Evolutionary conservation across 306 rosid genomes (phyloP), one percentile per base, ranked within the genome.

Genomic region (Quercus glauca): DNA sequence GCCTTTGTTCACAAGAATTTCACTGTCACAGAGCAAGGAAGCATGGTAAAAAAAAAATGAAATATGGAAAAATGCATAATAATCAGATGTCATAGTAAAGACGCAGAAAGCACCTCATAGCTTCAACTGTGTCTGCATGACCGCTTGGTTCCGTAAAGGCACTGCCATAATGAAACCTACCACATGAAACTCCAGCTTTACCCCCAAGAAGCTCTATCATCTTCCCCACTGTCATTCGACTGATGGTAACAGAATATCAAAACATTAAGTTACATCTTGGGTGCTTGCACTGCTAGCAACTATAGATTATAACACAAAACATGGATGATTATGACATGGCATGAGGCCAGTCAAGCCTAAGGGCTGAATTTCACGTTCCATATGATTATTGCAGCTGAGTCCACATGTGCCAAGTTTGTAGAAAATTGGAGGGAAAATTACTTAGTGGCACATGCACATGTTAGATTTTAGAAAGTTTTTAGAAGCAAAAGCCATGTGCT

Each of bases 161-260:
- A 90, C 97, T 94, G 65, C 99, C 97, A 76, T 94, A 94, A 68
- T 92, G 97, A 88, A 92, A 94, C 85, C 84, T 89, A 28, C 99
- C 99, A 83, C 97, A 92, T 28, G 99, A 94, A 81, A 92, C 99
- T 78, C 99, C 99, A 11, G 97, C 97, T 84, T 94, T 94, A 73
- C 99, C 91, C 37, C 99, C 99, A 78, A 94, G 93, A 81, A 94
- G 97, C 87, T 92, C 99, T 77, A 94, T 94, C 99, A 94, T 94
- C 90, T 94, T 94, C 49, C 99, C 99, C 6, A 94, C 97, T 45
- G 99, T 92, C 98, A 94, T 94, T 73, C 99, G 97, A 83, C 99
- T 93, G 89, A 45, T 26, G 20, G 74, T 14, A 73, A 80, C 55
- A 89, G 35, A 76, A 59, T 77, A 76, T 71, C 45, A 81, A 25